Conservation (phyloP, 176 grass and related monocot species). For the Leersia perrieri region DNA sequence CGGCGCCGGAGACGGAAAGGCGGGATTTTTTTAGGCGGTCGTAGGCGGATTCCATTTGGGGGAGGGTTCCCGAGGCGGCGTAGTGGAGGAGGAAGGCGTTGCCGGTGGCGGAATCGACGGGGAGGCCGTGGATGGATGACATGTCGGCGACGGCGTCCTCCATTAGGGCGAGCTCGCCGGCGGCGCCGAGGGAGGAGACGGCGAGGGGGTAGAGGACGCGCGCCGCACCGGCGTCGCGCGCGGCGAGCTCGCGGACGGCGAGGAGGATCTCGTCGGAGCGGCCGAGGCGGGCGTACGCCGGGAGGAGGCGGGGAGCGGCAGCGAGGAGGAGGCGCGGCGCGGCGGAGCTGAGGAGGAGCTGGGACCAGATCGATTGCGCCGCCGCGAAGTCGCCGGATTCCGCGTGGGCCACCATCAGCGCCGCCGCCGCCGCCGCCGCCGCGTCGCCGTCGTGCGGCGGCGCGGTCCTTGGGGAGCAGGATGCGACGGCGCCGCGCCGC, state of each 20-base stretch:
- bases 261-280: conserved; percentile 51
- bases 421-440: conserved; percentile 16
- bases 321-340: conserved; percentile 32
- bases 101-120: conserved; percentile 53
- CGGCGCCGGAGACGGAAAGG: conserved; percentile 48
- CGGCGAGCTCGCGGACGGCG: conserved; percentile 45
- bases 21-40: conserved; percentile 58
- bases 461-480: not conserved
- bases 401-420: conserved; percentile 62
- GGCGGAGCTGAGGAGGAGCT: conserved; percentile 77
- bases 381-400: conserved; percentile 56
- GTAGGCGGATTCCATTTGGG: conserved; percentile 71
- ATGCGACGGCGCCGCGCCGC: not conserved
- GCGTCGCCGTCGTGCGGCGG: not conserved
- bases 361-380: conserved; percentile 63
- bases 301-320: conserved; percentile 46
- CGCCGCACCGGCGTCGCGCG: conserved; percentile 32
- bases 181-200: conserved; percentile 62
- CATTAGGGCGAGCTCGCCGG: conserved; percentile 65
- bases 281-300: conserved; percentile 53
- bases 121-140: conserved; percentile 45
- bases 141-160: conserved; percentile 60
- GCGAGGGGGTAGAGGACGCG: conserved; percentile 49
- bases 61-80: conserved; percentile 58
- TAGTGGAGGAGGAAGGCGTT: conserved; percentile 76